Percentiles rank a stretch among this genome's conserved stretches.
These are phyloP conservation scores for Steccherinum ochraceum DNA, from an alignment of 768 basidiomycete genomes.

Conservation along the genomic window DNA sequence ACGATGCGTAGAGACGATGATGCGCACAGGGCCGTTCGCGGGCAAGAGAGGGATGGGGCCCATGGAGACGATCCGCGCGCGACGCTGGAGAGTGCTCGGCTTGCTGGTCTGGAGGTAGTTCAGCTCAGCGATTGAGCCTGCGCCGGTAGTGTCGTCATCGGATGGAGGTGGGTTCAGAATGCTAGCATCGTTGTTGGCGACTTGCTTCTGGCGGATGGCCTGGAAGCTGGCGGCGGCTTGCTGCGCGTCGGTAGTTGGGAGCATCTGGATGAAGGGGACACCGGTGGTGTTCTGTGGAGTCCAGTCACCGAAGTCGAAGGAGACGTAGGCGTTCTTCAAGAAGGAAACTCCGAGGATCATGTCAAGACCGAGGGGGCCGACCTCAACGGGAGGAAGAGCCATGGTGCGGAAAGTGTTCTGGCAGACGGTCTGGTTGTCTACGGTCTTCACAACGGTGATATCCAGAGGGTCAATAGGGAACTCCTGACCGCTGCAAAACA, in stretches of 20 bases:
- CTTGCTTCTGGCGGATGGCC: not conserved
- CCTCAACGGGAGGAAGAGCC: slow-evolving; percentile 11
- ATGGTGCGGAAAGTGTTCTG: slow-evolving; percentile 21
- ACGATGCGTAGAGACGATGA: slow-evolving; percentile 1
- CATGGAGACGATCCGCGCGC: not conserved
- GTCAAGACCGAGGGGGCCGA: slow-evolving; percentile 16
- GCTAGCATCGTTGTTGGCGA: slow-evolving; percentile 1
- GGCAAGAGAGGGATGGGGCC: not conserved
- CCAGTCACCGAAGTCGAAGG: slow-evolving; percentile 20
- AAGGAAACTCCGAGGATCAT: slow-evolving; percentile 28
- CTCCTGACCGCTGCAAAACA: slow-evolving; percentile 4
- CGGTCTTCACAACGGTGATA: slow-evolving; percentile 13
- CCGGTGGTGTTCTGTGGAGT: slow-evolving; percentile 12
- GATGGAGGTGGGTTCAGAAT: not conserved
- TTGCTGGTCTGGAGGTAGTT: not conserved
- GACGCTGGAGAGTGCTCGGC: not conserved
- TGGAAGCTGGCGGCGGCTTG: not conserved
- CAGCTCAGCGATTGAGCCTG: not conserved
- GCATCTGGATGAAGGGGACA: slow-evolving; percentile 27
- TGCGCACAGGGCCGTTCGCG: not conserved
- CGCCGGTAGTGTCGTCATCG: not conserved
- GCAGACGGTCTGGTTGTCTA: slow-evolving; percentile 20
- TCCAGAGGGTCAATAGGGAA: slow-evolving; percentile 29
- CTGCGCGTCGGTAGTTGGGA: slow-evolving; percentile 17
- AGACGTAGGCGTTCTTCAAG: slow-evolving; percentile 28